Conservation (phyloP, 495 filamentous ascomycete genomes). For the Podospora australis region DNA sequence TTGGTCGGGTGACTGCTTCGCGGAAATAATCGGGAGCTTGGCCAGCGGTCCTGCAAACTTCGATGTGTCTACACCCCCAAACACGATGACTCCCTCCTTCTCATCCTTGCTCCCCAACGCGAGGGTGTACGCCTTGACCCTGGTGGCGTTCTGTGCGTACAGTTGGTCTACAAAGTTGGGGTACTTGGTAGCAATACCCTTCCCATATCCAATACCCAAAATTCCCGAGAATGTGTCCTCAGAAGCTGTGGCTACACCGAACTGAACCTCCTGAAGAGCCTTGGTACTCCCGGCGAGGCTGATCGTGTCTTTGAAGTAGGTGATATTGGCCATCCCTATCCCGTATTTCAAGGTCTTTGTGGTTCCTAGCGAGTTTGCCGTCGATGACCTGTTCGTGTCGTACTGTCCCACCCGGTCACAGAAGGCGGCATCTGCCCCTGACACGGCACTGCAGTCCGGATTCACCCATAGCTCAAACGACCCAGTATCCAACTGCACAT, state of each 20-base stretch:
- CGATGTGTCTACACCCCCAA: slow-evolving; percentile 82
- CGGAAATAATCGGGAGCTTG: slow-evolving; percentile 58
- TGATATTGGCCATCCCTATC: slow-evolving; percentile 39
- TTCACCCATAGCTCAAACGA: slow-evolving; percentile 50
- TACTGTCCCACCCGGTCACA: slow-evolving; percentile 38
- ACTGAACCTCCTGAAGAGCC: slow-evolving; percentile 33
- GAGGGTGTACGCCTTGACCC: slow-evolving; percentile 42
- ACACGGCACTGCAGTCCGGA: slow-evolving; percentile 37
- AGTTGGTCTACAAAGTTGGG: slow-evolving; percentile 43
- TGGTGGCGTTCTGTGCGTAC: slow-evolving; percentile 31
- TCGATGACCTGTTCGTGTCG: slow-evolving; percentile 32
- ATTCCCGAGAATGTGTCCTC: slow-evolving; percentile 42
- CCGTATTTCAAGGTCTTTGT: slow-evolving; percentile 37
- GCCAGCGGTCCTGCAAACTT: slow-evolving; percentile 72
- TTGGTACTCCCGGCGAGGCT: slow-evolving; percentile 32
- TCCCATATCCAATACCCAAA: slow-evolving; percentile 41
- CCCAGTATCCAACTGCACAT: slow-evolving; percentile 44
- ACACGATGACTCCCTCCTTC: slow-evolving; percentile 70
- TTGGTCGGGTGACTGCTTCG: slow-evolving; percentile 33
- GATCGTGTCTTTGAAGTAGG: slow-evolving; percentile 40
- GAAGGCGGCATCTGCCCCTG: slow-evolving; percentile 32
- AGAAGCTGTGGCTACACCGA: slow-evolving; percentile 36
- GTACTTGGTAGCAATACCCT: slow-evolving; percentile 35
- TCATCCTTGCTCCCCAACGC: slow-evolving; percentile 42
- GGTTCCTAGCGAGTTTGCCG: slow-evolving; percentile 21